phyloP scores from a whole-genome alignment of 768 basidiomycete genomes.

The Tulasnella sp. region DNA sequence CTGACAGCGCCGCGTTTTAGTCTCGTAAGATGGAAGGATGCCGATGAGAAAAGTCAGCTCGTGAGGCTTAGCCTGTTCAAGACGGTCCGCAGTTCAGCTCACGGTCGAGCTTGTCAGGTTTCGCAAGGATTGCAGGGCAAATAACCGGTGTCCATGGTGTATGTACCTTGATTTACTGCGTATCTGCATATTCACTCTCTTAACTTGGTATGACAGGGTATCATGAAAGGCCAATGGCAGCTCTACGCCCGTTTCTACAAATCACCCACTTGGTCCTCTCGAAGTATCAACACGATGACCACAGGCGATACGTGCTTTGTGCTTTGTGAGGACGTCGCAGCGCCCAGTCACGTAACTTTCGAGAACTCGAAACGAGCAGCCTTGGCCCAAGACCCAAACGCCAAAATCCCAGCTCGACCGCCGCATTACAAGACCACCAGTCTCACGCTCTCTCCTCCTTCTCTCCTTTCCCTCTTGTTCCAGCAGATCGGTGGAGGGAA shows the following conservation, averaged over 20 bases:
- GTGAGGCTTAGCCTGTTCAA: background rate
- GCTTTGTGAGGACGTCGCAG: background rate
- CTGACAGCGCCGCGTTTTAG: too few relatives aligned
- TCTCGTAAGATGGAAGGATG: slow-evolving; percentile 9
- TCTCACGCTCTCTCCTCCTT: slow-evolving; percentile 6
- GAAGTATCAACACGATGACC: slow-evolving; percentile 4
- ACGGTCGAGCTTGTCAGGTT: background rate
- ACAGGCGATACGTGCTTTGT: background rate
- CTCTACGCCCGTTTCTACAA: slow-evolving; percentile 6
- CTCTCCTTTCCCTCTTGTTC: background rate
- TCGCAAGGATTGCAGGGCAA: background rate
- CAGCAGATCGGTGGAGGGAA: slow-evolving; percentile 5
- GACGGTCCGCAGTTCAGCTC: background rate
- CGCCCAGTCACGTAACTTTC: background rate
- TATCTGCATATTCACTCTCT: background rate
- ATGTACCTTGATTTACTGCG: background rate
- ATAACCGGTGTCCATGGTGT: slow-evolving; percentile 1
- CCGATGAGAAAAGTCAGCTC: background rate
- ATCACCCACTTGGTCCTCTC: background rate
- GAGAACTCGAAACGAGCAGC: background rate
- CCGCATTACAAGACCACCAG: slow-evolving; percentile 1
- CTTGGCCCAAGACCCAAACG: background rate
- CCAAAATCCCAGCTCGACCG: background rate
- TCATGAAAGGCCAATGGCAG: background rate
- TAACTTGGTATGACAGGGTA: background rate